Conservation (phyloP, 495 filamentous ascomycete species). For the Penicillium pancosmium region DNA sequence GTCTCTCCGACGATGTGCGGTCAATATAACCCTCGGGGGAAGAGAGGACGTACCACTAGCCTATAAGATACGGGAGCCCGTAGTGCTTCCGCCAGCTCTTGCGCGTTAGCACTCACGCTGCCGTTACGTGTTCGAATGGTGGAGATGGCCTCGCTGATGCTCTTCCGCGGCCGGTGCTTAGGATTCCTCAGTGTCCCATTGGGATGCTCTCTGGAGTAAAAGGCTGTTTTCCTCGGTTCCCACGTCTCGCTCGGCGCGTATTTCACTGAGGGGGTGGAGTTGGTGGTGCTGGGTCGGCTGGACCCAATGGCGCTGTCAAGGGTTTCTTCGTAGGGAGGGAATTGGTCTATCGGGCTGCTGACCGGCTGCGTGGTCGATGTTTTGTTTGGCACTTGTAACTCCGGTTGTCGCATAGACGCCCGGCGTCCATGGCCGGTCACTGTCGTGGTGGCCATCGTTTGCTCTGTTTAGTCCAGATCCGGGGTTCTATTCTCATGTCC, state of each 20-base stretch:
- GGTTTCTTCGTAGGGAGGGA: conserved; percentile 46
- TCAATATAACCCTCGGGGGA: too few relatives aligned
- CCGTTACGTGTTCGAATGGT: conserved; percentile 75
- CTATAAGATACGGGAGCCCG: conserved; percentile 86
- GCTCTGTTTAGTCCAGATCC: not conserved
- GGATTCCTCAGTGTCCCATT: conserved; percentile 51
- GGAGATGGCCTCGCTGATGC: conserved; percentile 80
- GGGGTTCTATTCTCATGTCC: not conserved
- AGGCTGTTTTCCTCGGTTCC: conserved; percentile 39
- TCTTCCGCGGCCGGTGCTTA: conserved; percentile 74
- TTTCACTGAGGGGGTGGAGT: conserved; percentile 36
- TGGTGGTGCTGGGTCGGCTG: conserved; percentile 24
- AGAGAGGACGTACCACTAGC: conserved; percentile 68
- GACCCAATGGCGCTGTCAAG: conserved; percentile 32
- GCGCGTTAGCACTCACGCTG: conserved; percentile 88
- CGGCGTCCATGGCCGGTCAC: conserved; percentile 50
- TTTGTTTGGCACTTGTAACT: conserved; percentile 38
- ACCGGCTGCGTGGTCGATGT: conserved; percentile 35
- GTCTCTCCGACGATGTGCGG: not conserved
- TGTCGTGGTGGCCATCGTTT: conserved; percentile 47
- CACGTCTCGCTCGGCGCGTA: conserved; percentile 39
- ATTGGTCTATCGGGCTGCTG: conserved; percentile 47
- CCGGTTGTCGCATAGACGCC: conserved; percentile 46
- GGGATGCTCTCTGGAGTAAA: conserved; percentile 37
- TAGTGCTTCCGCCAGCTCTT: conserved; percentile 89